These are phyloP conservation scores for Forsythia viridissima DNA, from an alignment of 257 asterid genomes.

Conservation along the genomic window DNA sequence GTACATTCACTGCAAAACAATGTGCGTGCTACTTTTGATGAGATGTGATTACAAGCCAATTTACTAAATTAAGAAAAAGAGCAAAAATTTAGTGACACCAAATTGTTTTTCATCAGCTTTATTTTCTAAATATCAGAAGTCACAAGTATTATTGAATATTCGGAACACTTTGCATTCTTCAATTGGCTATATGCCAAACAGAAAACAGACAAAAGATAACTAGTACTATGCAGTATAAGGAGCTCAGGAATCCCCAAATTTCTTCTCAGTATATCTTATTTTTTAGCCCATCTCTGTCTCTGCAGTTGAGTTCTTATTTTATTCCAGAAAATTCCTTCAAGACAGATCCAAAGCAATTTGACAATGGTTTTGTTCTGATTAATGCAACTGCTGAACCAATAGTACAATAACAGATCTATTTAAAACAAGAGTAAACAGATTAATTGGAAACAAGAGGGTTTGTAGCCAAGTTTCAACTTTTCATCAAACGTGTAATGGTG, in stretches of 20 bases:
- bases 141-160: background rate
- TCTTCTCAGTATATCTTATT: background rate
- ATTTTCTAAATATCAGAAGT: background rate
- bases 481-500: background rate
- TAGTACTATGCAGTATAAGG: background rate
- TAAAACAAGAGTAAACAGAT: background rate
- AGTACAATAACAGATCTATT: background rate
- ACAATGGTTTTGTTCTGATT: background rate
- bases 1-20: slow-evolving; percentile 79
- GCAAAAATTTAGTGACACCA: background rate
- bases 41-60: background rate
- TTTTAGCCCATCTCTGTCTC: background rate
- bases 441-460: background rate
- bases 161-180: background rate
- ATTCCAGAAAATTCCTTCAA: background rate
- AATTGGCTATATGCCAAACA: background rate
- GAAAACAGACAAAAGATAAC: background rate
- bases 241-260: background rate
- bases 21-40: background rate
- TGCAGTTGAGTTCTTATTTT: background rate
- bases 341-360: background rate
- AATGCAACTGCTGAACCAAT: background rate
- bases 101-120: background rate
- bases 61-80: background rate
- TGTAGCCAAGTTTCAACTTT: background rate